These are phyloP conservation scores for Sarocladium kiliense DNA, from an alignment of 2,329 filamentous ascomycete genomes.

Conservation along the genomic window DNA sequence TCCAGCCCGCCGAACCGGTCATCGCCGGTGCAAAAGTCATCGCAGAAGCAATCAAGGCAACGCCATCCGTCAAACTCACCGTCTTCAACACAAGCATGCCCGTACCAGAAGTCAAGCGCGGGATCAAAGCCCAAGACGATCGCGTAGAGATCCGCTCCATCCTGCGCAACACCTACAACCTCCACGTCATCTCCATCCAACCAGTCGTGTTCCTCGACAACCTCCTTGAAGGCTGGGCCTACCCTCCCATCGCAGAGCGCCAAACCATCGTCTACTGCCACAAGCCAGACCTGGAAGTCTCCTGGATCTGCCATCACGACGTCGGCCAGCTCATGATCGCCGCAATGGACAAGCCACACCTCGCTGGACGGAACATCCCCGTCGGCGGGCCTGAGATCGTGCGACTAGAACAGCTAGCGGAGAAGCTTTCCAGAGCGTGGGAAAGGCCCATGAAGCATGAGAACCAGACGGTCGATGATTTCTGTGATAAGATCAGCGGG, in stretches of 20 bases:
- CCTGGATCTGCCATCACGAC: constrained; percentile 34
- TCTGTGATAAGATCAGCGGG: constrained; percentile 21
- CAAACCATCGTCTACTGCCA: constrained; percentile 33
- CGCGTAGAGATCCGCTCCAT: constrained; percentile 23
- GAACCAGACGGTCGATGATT: constrained; percentile 27
- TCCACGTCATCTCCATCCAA: constrained; percentile 28
- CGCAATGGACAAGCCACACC: constrained; percentile 23
- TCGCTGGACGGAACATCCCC: constrained; percentile 27
- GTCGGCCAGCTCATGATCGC: constrained; percentile 32
- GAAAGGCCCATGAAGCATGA: constrained; percentile 23
- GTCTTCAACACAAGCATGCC: constrained; percentile 19
- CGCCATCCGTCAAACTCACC: constrained; percentile 4
- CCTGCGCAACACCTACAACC: constrained; percentile 20
- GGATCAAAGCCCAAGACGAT: constrained; percentile 22
- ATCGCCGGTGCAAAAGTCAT: constrained; percentile 52
- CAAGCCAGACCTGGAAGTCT: constrained; percentile 28
- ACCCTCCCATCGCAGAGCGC: constrained; percentile 26
- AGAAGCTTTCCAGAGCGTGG: constrained; percentile 27
- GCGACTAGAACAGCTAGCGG: constrained; percentile 23
- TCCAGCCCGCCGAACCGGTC: constrained; percentile 34
- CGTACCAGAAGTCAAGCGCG: constrained; percentile 17
- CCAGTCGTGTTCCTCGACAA: constrained; percentile 34
- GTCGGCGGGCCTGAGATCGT: constrained; percentile 31
- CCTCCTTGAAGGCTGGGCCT: constrained; percentile 32
- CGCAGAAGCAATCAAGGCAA: constrained; percentile 33